Evolutionary conservation across 2,329 filamentous ascomycete genomes (phyloP), one percentile per base, ranked within the genome.

Genomic region (Venturiaceae sp.): DNA sequence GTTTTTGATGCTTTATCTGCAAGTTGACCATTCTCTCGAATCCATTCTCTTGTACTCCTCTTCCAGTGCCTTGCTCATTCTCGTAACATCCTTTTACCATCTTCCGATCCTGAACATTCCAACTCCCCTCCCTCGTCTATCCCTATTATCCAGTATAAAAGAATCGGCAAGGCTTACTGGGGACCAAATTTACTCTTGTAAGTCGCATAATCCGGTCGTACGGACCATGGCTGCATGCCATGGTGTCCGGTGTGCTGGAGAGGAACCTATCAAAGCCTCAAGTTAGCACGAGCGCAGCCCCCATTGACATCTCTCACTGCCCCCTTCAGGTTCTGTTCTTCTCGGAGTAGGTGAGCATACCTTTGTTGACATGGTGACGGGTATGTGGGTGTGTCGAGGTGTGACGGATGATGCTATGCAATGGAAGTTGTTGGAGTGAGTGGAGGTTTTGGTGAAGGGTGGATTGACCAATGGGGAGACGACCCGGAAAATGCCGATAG

Each of bases 161-260:
- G 30, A 50, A 50, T 5, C 41, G 9, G 9, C 53, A 62, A 55
- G 64, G 72, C 72, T 70, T 76, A 85, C 81, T 80, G 77, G 61
- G 82, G 82, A 58, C 78, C 81, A 67, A 79, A 83, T 59, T 77
- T 78, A 68, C 79, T 82, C 71, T 75, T 71, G 71, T 80, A 83
- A 61, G 77, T 74, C 67, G 76, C 71, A 70, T 77, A 77, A 34
- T 66, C 65, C 58, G 67, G 68, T 23, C 74, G 68, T 61, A 64
- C 62, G 33, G 66, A 58, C 68, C 66, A 71, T 37, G 69, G 69
- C 62, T 68, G 65, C 47, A 69, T 60, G 55, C 66, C 68, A 32
- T 52, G 37, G 23, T 28, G 39, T 3, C 55, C 55, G 26, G 39
- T 36, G 23, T 50, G 30, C 34, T 58, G 39, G n/a, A 50, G 44